These are phyloP conservation scores for Noccaea bulbosa DNA, from an alignment of 345 rosid genomes.

Conservation along the genomic window DNA sequence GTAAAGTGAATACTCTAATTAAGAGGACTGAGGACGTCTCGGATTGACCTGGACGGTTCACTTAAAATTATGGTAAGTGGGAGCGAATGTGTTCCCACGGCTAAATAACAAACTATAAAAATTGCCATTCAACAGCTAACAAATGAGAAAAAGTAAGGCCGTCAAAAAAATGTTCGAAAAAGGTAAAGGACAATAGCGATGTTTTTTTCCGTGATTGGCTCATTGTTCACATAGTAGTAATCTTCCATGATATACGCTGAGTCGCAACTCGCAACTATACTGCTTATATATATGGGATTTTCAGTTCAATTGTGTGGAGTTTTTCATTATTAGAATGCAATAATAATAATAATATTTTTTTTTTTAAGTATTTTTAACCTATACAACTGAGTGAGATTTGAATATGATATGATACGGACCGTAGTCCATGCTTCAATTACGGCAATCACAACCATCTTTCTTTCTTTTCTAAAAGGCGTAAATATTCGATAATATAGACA, in stretches of 20 bases:
- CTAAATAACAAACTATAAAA: neutral
- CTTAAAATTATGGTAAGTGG: neutral
- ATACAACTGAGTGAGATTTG: constrained; percentile 34
- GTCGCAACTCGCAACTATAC: constrained; percentile 13
- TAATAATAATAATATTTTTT: neutral
- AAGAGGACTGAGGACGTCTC: constrained; percentile 2
- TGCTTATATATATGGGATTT: neutral
- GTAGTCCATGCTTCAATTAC: constrained; percentile 45
- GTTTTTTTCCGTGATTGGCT: constrained; percentile 40
- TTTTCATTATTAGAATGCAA: neutral
- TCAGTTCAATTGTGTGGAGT: neutral
- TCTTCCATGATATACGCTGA: constrained; percentile 34
- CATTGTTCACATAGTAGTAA: constrained; percentile 25
- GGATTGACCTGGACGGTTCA: constrained; percentile 16
- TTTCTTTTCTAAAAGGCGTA: neutral
- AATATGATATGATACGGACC: constrained; percentile 36
- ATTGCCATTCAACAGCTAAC: neutral
- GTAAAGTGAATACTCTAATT: neutral
- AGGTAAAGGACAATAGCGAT: constrained; percentile 2
- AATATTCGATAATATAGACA: constrained; percentile 27
- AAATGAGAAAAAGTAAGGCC: neutral
- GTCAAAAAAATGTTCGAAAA: neutral
- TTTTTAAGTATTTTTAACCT: neutral
- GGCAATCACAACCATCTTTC: constrained; percentile 41
- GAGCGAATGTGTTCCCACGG: constrained; percentile 2